phyloP scores from a whole-genome alignment of 2,329 filamentous ascomycete genomes.

The Cytospora schulzeri region DNA sequence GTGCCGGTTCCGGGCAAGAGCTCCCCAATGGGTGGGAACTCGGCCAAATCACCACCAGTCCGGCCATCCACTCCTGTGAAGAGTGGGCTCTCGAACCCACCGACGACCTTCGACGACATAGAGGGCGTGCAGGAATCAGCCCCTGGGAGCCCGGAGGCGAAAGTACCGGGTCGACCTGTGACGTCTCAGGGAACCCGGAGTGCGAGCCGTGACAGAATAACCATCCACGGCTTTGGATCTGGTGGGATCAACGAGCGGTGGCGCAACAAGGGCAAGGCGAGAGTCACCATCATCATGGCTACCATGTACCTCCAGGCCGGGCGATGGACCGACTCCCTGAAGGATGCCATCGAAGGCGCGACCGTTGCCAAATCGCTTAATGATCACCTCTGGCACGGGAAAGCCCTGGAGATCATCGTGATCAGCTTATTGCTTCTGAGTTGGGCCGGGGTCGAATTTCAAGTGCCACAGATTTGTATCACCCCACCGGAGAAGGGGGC shows the following conservation, averaged over 20 bases:
- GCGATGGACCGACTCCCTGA: slow-evolving; percentile 85
- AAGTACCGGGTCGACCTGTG: slow-evolving; percentile 39
- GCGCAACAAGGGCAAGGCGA: slow-evolving; percentile 78
- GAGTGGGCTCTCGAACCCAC: slow-evolving; percentile 51
- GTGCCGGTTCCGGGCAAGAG: slow-evolving; percentile 66
- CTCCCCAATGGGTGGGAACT: slow-evolving; percentile 41
- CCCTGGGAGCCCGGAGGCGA: slow-evolving; percentile 46
- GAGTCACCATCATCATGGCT: slow-evolving; percentile 77
- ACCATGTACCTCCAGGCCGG: slow-evolving; percentile 87
- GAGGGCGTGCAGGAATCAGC: slow-evolving; percentile 39
- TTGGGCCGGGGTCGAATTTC: slow-evolving; percentile 83
- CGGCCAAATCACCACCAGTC: slow-evolving; percentile 48
- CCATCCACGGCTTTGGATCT: slow-evolving; percentile 71
- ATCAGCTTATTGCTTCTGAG: slow-evolving; percentile 81
- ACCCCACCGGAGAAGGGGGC: slow-evolving; percentile 50
- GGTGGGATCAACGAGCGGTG: slow-evolving; percentile 74
- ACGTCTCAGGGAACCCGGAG: slow-evolving; percentile 26
- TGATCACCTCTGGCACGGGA: slow-evolving; percentile 97
- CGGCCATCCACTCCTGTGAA: slow-evolving; percentile 55
- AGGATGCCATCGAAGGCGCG: slow-evolving; percentile 80
- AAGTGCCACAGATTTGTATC: slow-evolving; percentile 63
- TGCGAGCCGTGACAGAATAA: slow-evolving; percentile 56
- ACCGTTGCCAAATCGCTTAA: slow-evolving; percentile 75
- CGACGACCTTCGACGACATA: slow-evolving; percentile 53
- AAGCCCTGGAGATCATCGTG: slow-evolving; percentile 85